Base-by-base conservation (phyloP, 768 basidiomycete species). In the Leccinum truebloodii region DNA sequence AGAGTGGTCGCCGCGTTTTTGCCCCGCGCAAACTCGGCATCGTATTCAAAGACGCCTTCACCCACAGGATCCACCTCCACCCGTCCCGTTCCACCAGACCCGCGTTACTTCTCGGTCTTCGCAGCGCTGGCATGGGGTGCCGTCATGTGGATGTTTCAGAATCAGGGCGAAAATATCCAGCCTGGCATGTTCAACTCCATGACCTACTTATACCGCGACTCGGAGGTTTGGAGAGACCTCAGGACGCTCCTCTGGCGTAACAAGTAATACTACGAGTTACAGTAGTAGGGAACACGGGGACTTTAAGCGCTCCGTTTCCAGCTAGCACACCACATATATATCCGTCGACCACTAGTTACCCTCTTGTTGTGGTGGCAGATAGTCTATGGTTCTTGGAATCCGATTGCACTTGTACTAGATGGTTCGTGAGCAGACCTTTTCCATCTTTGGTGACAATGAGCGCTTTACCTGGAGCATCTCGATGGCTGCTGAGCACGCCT, bases 151-250 rank as follows among this genome's bases (percentile, higher is more conserved):
- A 77, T 97, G 62, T 98, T 95, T 83, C 82, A 87, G 69, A 81
- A 97, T 73, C 81, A 85, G 22, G 86, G 91, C 53, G 89, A 98
- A 76, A 88, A 87, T n/a, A 86, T 99, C 61, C 95, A 98, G 69
- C 92, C 94, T 18, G 97, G 95, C 59, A 93, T 98, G 94, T 94
- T 94, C 79, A 92, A 86, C 77, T 92, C 90, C 18, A 98, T 97
- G 95, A 85, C 83, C 59, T 99, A 98, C 75, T 81, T 99, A 41
- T 99, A 98, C 77, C 86, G 87, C 41, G 94, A 98, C 73, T 95
- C 94, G 20, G 92, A 98, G 62, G 76, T 78, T 48, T 98, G 95
- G 95, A 84, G 80, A 53, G 80, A 85, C 68, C 76, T 97, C 49
- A 86, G 81, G 76, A 97, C 94, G 54, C 76, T 98, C 54, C 75